Evolutionary conservation across 2,329 filamentous ascomycete genomes (phyloP).

Genomic region (Scytalidium sp.): DNA sequence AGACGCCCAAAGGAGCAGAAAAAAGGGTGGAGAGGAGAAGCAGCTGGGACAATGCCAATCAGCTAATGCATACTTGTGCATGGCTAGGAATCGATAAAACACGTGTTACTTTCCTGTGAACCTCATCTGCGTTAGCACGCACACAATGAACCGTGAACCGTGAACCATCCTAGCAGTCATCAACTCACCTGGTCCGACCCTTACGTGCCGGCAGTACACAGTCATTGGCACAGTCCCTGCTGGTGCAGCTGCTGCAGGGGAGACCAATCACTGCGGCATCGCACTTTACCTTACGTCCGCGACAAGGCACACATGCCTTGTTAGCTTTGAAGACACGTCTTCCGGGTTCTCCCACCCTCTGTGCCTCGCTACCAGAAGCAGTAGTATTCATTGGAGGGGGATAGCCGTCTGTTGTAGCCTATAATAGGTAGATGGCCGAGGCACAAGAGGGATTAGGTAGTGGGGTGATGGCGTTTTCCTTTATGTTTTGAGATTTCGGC

Average conservation of each 20-base stretch:
- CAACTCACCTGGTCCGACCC: slow-evolving; percentile 18
- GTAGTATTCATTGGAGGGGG: slow-evolving; percentile 5
- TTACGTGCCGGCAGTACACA: slow-evolving; percentile 19
- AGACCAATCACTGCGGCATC: slow-evolving; percentile 19
- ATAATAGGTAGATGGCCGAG: slow-evolving; percentile 7
- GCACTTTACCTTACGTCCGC: slow-evolving; percentile 22
- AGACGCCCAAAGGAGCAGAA: slow-evolving; percentile 1
- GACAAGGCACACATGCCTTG: slow-evolving; percentile 22
- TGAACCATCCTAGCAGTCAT: slow-evolving; percentile 5
- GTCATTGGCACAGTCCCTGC: slow-evolving; percentile 17
- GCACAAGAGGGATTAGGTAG: slow-evolving; percentile 5
- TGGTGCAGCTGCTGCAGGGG: slow-evolving; percentile 21
- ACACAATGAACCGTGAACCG: slow-evolving; percentile 1
- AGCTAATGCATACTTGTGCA: background rate
- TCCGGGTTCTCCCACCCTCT: slow-evolving; percentile 12
- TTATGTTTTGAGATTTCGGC: slow-evolving; percentile 11
- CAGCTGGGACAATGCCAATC: slow-evolving; percentile 11
- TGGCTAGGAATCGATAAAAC: slow-evolving; percentile 14
- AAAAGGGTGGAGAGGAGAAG: slow-evolving; percentile 12
- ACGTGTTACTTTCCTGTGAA: slow-evolving; percentile 17
- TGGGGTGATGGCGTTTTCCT: slow-evolving; percentile 9
- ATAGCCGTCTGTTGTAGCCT: slow-evolving; percentile 11
- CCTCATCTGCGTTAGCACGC: slow-evolving; percentile 15
- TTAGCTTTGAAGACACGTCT: slow-evolving; percentile 12
- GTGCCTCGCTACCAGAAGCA: slow-evolving; percentile 17